Evolutionary conservation across 2,329 filamentous ascomycete genomes (phyloP), one percentile per base, ranked within the genome.

Genomic region (Celoporthe dispersa): DNA sequence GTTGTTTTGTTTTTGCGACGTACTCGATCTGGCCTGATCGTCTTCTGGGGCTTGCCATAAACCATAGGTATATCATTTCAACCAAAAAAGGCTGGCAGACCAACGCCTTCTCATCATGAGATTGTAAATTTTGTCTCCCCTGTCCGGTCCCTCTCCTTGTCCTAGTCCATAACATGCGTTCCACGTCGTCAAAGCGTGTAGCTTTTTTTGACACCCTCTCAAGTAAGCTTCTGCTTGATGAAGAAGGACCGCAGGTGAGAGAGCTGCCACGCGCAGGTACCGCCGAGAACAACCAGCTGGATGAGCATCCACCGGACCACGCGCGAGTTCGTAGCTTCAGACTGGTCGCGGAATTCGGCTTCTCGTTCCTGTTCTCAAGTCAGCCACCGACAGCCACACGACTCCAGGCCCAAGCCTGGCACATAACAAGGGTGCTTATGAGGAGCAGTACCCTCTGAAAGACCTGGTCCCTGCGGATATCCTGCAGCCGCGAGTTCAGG

Each of bases 141-240:
- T 22, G 25, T 51, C 60, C 61, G 51, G 44, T 67, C 33, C 44
- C 67, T 33, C 37, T 25, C 64, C 22, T 6, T 6, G 22, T n/a
- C 44, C 44, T n/a, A 60, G 31, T 48, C 64, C 67, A 67, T 67
- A 33, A 69, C 53, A 64, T 39, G 51, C 12, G 60, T 57, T 64
- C 65, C 68, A 57, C 57, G 64, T 65, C 72, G 66, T 67, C 64
- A 72, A 5, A 63, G n/a, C n/a, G 55, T 39, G 39, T 48, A 61
- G 19, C 44, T 48, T 48, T n/a, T n/a, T n/a, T 48, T 22, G 41
- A 22, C 53, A 1, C 35, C 60, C 60, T 55, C 51, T 63, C 57
- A 99, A 71, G 96, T 98, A 80, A 99, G 90, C 88, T 99, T 99
- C 86, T 98, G 95, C 88, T 99, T 99, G 86, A 99, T 99, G 85